phyloP scores from a whole-genome alignment of 129 eudicot genomes.

The Flaveria trinervia region DNA sequence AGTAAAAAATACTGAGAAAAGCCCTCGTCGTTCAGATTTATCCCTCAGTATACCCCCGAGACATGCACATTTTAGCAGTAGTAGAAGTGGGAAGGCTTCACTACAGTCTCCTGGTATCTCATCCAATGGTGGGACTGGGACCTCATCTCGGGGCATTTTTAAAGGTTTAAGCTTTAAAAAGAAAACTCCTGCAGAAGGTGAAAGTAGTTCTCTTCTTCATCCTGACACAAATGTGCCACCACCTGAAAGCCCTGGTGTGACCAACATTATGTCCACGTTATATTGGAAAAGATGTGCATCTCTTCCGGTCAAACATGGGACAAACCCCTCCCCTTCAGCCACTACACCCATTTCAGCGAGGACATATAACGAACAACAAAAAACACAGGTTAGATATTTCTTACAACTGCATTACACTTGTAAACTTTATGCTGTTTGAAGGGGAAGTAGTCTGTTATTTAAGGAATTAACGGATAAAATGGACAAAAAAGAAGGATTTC shows the following conservation, averaged over 20 bases:
- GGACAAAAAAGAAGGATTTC: neutral
- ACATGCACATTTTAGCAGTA: slow-evolving; percentile 46
- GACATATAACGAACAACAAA: slow-evolving; percentile 53
- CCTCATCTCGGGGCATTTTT: slow-evolving; percentile 58
- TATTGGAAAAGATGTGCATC: slow-evolving; percentile 66
- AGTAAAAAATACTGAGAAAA: slow-evolving; percentile 34
- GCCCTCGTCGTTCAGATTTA: slow-evolving; percentile 42
- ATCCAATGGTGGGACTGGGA: slow-evolving; percentile 42
- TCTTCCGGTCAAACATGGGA: slow-evolving; percentile 73
- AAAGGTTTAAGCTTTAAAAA: slow-evolving; percentile 78
- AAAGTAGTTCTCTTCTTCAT: slow-evolving; percentile 74
- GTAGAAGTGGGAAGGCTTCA: slow-evolving; percentile 48
- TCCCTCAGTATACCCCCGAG: slow-evolving; percentile 79
- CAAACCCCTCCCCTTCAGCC: slow-evolving; percentile 55
- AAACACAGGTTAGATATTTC: slow-evolving; percentile 42
- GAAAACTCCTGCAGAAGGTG: slow-evolving; percentile 50
- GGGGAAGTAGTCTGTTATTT: neutral
- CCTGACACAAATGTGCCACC: slow-evolving; percentile 37
- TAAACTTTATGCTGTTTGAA: neutral
- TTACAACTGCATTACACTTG: neutral
- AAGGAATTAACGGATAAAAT: neutral
- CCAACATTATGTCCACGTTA: slow-evolving; percentile 36
- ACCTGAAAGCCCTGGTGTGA: slow-evolving; percentile 50
- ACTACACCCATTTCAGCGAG: slow-evolving; percentile 65
- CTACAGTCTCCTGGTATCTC: slow-evolving; percentile 53